Evolutionary conservation across 768 basidiomycete genomes (phyloP), one percentile per base, ranked within the genome.

Genomic region (Serendipita sp.): DNA sequence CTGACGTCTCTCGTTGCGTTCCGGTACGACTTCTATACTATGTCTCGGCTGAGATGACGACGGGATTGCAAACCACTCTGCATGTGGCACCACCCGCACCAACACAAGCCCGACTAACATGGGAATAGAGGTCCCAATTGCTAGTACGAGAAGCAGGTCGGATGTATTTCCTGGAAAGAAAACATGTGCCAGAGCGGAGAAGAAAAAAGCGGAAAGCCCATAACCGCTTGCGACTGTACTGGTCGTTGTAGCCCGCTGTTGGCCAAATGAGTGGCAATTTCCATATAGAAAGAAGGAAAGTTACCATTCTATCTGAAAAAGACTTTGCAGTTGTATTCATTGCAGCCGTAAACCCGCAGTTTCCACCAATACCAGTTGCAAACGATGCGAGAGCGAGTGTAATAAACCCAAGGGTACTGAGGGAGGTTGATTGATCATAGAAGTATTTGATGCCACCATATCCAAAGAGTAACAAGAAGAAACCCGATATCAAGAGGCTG

Each of bases 151-250:
- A 1, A 97, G 74, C 70, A 95, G 87, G 1, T 83, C 80, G 0
- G 85, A 86, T 0, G 88, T 89, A 69, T 92, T 79, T 0, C 89
- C 91, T 0, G 88, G 84, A 70, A 84, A 94, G 47, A 85, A 72
- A 0, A 81, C 70, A 65, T 86, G 85, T 0, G 90, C 84, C 44
- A 94, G 74, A 0, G 84, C 80, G 11, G 89, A 88, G 74, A 94
- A 96, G 67, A 89, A 78, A 77, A 95, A 95, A 0, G 93, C 93
- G 0, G 90, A 92, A 15, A 97, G 81, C 0, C 93, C 92, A 67
- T 90, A 92, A 36, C 90, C 92, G 0, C 90, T 89, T 18, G 92
- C 74, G 38, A 93, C 91, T 7, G 91, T 72, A 1, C 86, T 86
- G 0, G 87, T 89, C 7, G 84, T 81, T 0, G 84, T 84, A 10